phyloP scores from a whole-genome alignment of 2,329 filamentous ascomycete species.

The Fusarium xyrophilum region DNA sequence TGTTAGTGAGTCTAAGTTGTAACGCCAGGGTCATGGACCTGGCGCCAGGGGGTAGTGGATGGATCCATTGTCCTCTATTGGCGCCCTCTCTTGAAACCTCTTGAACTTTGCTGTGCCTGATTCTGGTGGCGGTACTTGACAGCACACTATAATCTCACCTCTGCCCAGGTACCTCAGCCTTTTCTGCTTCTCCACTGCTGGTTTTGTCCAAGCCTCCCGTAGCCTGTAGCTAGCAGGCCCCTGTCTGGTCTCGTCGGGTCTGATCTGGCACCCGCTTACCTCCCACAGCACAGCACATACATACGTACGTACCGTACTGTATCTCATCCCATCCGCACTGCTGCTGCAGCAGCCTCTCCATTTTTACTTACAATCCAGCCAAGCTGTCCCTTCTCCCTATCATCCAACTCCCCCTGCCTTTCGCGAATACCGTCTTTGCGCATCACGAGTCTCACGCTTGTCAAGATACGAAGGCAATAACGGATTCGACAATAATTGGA shows the following conservation, averaged over 20 bases:
- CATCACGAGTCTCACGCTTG: constrained; percentile 33
- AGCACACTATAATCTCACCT: background rate
- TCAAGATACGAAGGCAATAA: constrained; percentile 15
- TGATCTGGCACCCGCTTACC: constrained; percentile 21
- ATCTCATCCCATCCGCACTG: constrained; percentile 25
- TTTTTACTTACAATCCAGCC: constrained; percentile 37
- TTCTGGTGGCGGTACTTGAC: constrained; percentile 3
- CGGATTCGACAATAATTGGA: constrained; percentile 21
- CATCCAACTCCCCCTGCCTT: constrained; percentile 20
- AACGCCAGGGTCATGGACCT: constrained; percentile 27
- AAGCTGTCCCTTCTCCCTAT: constrained; percentile 39
- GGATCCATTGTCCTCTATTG: constrained; percentile 21
- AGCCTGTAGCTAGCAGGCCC: constrained; percentile 20
- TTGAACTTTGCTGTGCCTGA: constrained; percentile 22
- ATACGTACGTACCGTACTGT: background rate
- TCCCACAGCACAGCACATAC: background rate
- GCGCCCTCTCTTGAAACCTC: constrained; percentile 36
- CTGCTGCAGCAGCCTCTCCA: constrained; percentile 27
- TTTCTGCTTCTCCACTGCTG: constrained; percentile 17
- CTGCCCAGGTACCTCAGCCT: constrained; percentile 10
- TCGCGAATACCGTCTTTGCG: constrained; percentile 28
- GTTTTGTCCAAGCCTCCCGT: constrained; percentile 32
- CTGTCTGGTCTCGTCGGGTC: constrained; percentile 26
- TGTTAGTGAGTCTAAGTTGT: constrained; percentile 7
- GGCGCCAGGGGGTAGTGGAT: constrained; percentile 31